Evolutionary conservation across 306 rosid genomes (phyloP).

Genomic region (Cucurbita maxima): DNA sequence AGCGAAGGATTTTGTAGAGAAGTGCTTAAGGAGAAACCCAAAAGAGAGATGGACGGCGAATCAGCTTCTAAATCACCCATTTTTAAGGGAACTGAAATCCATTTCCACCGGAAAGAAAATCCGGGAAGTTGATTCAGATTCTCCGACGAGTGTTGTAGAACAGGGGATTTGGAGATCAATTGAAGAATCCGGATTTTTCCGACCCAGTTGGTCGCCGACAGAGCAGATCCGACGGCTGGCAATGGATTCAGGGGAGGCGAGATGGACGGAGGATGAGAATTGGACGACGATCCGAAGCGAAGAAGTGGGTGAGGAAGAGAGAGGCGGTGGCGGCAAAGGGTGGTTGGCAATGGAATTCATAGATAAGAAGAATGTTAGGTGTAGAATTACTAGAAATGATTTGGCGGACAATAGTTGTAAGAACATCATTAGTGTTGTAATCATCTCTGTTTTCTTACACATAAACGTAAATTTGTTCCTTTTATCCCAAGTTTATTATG

Average conservation of each 20-base stretch:
- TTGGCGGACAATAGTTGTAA: background rate
- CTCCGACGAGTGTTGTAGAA: constrained; percentile 82
- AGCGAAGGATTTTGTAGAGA: constrained; percentile 59
- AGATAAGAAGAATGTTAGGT: background rate
- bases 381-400: background rate
- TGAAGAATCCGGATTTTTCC: constrained; percentile 6
- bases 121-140: constrained; percentile 27
- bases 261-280: constrained; percentile 29
- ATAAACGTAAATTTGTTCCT: background rate
- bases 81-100: constrained; percentile 26
- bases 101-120: constrained; percentile 6
- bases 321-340: constrained; percentile 9
- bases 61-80: constrained; percentile 71
- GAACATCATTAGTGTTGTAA: background rate
- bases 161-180: constrained; percentile 47
- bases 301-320: constrained; percentile 7
- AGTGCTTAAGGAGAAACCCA: constrained; percentile 57
- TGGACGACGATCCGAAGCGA: constrained; percentile 44
- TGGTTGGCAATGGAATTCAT: background rate
- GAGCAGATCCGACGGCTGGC: constrained; percentile 44
- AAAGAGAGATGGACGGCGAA: constrained; percentile 52
- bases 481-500: background rate
- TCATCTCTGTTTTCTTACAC: background rate
- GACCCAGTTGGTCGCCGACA: background rate
- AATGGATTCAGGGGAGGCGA: constrained; percentile 22